Evolutionary conservation across 768 basidiomycete species (phyloP).

Genomic region (Suillus subalutaceus): DNA sequence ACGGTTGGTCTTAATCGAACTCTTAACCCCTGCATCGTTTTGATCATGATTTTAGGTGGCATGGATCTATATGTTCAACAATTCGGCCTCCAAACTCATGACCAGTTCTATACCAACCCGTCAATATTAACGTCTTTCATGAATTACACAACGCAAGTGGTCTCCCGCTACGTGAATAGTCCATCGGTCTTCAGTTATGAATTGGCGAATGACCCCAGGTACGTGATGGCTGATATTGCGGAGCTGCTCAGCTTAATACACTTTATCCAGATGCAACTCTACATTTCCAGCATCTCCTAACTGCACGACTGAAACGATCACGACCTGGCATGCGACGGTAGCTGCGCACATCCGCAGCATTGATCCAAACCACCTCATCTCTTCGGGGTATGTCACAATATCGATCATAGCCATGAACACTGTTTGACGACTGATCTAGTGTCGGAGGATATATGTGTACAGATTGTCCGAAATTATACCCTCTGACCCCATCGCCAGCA

Average conservation of each 20-base stretch:
- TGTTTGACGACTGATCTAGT: constrained; percentile 29
- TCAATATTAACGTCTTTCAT: constrained; percentile 53
- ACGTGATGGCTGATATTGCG: neutral
- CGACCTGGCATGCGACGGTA: constrained; percentile 55
- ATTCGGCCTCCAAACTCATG: constrained; percentile 47
- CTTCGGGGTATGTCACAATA: constrained; percentile 52
- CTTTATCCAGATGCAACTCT: constrained; percentile 54
- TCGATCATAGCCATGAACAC: constrained; percentile 6
- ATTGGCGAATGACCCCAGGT: constrained; percentile 70
- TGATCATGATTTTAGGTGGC: constrained; percentile 45
- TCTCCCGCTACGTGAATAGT: constrained; percentile 56
- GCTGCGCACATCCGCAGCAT: constrained; percentile 46
- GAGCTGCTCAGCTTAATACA: constrained; percentile 7
- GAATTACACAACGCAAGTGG: constrained; percentile 59
- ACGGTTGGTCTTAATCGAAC: constrained; percentile 40
- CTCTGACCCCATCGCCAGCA: constrained; percentile 34
- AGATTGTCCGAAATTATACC: constrained; percentile 60
- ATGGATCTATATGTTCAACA: constrained; percentile 67
- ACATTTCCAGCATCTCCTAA: constrained; percentile 42
- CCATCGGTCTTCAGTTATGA: constrained; percentile 61
- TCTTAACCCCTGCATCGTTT: neutral
- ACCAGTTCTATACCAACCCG: constrained; percentile 59
- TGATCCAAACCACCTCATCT: constrained; percentile 67
- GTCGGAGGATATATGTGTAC: constrained; percentile 61
- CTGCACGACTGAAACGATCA: constrained; percentile 57